A percentile compares a stretch with the other conserved stretches of the same genome.
These are phyloP conservation scores for Cladosporium sphaerospermum DNA, from an alignment of 2,329 filamentous ascomycete species.

Conservation along the genomic window DNA sequence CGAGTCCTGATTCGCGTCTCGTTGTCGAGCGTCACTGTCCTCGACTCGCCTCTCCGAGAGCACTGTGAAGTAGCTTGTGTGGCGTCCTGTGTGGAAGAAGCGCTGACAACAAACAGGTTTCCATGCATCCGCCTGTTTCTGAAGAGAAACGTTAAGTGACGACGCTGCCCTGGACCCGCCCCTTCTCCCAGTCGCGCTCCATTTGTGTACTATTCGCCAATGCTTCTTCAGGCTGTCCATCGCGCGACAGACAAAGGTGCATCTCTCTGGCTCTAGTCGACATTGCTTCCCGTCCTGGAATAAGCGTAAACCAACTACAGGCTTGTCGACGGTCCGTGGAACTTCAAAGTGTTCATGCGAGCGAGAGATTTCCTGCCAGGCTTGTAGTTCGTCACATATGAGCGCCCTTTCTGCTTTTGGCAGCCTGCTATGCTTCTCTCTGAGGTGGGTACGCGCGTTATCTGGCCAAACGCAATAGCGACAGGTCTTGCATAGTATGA, in stretches of 20 bases:
- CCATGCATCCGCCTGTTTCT: not conserved
- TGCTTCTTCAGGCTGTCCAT: too few species aligned
- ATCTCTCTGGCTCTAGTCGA: too few species aligned
- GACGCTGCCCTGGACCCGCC: not conserved
- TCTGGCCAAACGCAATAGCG: conserved; percentile 4
- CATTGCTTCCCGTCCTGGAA: too few species aligned
- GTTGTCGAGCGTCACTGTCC: not conserved
- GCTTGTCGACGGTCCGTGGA: too few species aligned
- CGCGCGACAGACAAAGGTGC: too few species aligned
- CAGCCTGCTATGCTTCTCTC: conserved; percentile 1
- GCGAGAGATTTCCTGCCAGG: not conserved
- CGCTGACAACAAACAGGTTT: conserved; percentile 4
- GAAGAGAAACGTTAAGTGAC: not conserved
- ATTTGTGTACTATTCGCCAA: too few species aligned
- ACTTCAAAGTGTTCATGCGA: not conserved
- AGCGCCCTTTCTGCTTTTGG: not conserved
- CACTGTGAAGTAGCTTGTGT: conserved; percentile 1
- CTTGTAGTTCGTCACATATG: not conserved
- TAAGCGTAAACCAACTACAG: too few species aligned
- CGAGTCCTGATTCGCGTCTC: not conserved
- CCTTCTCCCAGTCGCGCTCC: not conserved
- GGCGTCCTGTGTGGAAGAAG: conserved; percentile 1
- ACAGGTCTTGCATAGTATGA: not conserved
- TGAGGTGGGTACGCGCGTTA: not conserved
- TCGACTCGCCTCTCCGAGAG: not conserved